Base-by-base conservation (phyloP, 1,139 yeast genomes). In the Yamadazyma kanchanaburiensis region DNA sequence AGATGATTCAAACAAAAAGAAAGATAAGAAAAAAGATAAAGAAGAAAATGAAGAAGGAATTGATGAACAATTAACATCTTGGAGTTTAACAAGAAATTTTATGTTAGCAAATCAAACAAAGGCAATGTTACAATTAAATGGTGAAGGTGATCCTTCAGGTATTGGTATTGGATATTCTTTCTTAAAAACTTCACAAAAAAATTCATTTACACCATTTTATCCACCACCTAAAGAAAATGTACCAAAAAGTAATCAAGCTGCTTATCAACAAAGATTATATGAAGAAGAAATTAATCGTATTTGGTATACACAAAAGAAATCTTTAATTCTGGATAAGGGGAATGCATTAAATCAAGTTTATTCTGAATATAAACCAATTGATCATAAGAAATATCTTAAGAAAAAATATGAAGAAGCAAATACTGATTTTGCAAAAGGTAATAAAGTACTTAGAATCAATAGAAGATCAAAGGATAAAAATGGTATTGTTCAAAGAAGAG, bases 61-160 rank as follows among this genome's bases (percentile, higher is more conserved):
- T 26, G 91, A 87, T 46, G 96, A 88, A 45, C 95, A 87, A 49
- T 61, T 87, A 30, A 82, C 96, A 0, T 94, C 96, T 0, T 94
- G 99, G 99, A 88, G 85, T 53, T 70, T 84, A 12, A 80, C 96
- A 0, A 71, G 89, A 38, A 94, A 91, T 54, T 94, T 94, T 49
- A 78, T 89, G 37, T 84, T 80, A 51, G 94, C 98, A 5, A 89
- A 95, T 20, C 97, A 89, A 51, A 94, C 96, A 33, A 89, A 94
- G 48, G 94, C 96, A 1, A 91, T 91, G 97, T 69, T 94, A 27
- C 96, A 89, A 50, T 74, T 94, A 23, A 88, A 87, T 50, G 96
- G 96, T n/a, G 94, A 83, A 38, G 98, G 97, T 30, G 98, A 91
- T 54, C 95, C 96, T 3, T 80, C 95, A 1, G 96, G 95, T 20